Base-by-base conservation (phyloP, 495 filamentous ascomycete species). In the Hyaloscypha finlandica region DNA sequence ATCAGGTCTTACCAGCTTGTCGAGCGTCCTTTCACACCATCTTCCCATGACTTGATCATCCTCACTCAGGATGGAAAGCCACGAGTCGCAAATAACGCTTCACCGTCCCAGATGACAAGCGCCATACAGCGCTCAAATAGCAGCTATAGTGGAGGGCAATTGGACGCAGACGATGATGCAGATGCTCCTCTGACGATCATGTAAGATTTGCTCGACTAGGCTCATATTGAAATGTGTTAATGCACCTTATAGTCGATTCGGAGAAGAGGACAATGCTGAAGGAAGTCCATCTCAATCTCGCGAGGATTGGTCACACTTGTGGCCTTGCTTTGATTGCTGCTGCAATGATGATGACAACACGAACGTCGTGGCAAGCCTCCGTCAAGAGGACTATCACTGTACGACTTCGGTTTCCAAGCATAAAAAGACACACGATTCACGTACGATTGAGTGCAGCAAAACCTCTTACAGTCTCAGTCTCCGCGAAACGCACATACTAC, bases 41-140 rank as follows among this genome's bases (percentile, higher is more conserved):
- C 25, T 6, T 31, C 8, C 14, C 56, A 59, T 35, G 56, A 59
- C 30, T 33, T 59, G 56, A 59, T 59, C 33, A 59, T 35, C 16
- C 2, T 59, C 30, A 35, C 12, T 19, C 56, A 35, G 30, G 8
- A 35, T 59, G 56, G 56, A n/a, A 19, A 33, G 78, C 78, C 0
- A 72, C 76, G 32, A 74, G 75, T 61, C 45, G 58, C 20, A 59
- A 70, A 51, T 45, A 68, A 48, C 14, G 42, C 42, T 19, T 48
- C 42, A 48, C 1, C 42, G 4, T 48, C 9, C 16, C 42, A 48
- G 42, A 48, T 48, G 6, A 19, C 14, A 48, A 48, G 14, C 16
- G 3, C 42, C 16, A 4, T 48, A 48, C 11, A 48, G 16, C 42
- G 16, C 42, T 48, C 42, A 14, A 19, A 48, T 48, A 48, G 16